Evolutionary conservation across 2,329 filamentous ascomycete genomes (phyloP), one percentile per base, ranked within the genome.

Genomic region (Orbilia blumenaviensis): DNA sequence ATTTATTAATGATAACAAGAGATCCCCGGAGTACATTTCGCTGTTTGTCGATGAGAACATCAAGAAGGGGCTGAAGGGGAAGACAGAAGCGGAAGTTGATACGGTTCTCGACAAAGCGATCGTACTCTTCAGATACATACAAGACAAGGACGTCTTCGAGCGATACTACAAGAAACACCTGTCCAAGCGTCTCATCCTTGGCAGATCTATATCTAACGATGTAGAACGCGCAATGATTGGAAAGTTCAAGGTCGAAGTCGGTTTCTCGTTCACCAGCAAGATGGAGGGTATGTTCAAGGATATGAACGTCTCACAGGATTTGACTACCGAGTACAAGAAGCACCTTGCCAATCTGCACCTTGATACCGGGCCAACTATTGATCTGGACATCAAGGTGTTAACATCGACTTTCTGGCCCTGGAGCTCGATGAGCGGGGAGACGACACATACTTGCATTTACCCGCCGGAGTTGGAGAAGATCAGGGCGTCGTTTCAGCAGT

Each of bases 201-300:
- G 91, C 81, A 96, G 95, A 80, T 94, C 93, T 0, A 90, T 96
- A 79, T 96, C 92, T 81, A 90, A 92, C 78, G 94, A 97, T 80
- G 92, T 93, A 0, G 95, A 99, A 84, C 94, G 94, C 82, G 91
- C 95, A 81, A 96, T 99, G 88, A 95, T 99, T 62, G 91, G 90
- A 0, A 92, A 94, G 78, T 97, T 99, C 93, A 98, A 97, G 86
- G 89, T 95, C 81, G 94, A 97, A 82, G 89, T 98, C 62, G 95
- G 95, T 41, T 96, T 96, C 82, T 90, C 93, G 79, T 98, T 98
- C 82, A 98, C 95, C 0, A 86, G 89, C 81, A 96, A 96, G 82
- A 89, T 99, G 48, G 95, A 99, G 81, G 92, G 93, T 78, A 98
- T 99, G 93, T 97, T 99, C 85, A 94, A 93, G 83, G 95, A 99